Percentiles rank a stretch among this genome's conserved stretches.
Conservation (phyloP, 176 grass and related monocot genomes). For the Avena sativa region DNA sequence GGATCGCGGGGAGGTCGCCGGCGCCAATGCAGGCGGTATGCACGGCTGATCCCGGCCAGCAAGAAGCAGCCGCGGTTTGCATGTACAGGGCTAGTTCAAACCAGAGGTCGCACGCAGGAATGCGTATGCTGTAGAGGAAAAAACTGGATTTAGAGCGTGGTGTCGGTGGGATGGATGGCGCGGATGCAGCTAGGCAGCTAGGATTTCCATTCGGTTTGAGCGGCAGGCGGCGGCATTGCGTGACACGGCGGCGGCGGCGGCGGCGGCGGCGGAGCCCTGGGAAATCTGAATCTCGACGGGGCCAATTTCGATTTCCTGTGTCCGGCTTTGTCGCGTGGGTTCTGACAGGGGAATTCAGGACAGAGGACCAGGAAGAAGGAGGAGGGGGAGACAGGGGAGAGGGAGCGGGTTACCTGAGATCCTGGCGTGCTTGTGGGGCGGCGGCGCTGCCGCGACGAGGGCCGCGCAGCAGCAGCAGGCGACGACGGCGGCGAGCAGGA, state of each 20-base stretch:
- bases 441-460: conserved; percentile 33
- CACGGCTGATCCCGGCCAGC: conserved; percentile 33
- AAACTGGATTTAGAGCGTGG: background rate
- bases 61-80: too few species aligned
- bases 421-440: conserved; percentile 22
- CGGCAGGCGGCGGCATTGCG: background rate
- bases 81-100: background rate
- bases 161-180: background rate
- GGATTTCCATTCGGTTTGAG: background rate
- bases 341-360: background rate
- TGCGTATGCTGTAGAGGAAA: conserved; percentile 8
- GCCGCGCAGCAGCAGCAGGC: conserved; percentile 26
- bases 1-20: conserved; percentile 10
- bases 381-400: background rate
- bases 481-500: conserved; percentile 29
- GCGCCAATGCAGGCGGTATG: background rate
- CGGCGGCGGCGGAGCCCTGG: background rate
- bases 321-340: background rate
- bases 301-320: background rate
- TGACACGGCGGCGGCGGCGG: background rate
- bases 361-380: background rate
- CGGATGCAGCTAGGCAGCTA: background rate
- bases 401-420: conserved; percentile 47
- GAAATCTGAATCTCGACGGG: conserved; percentile 50
- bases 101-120: background rate